Conservation (phyloP, 2,329 filamentous ascomycete genomes). For the Pestalotiopsis sp. region DNA sequence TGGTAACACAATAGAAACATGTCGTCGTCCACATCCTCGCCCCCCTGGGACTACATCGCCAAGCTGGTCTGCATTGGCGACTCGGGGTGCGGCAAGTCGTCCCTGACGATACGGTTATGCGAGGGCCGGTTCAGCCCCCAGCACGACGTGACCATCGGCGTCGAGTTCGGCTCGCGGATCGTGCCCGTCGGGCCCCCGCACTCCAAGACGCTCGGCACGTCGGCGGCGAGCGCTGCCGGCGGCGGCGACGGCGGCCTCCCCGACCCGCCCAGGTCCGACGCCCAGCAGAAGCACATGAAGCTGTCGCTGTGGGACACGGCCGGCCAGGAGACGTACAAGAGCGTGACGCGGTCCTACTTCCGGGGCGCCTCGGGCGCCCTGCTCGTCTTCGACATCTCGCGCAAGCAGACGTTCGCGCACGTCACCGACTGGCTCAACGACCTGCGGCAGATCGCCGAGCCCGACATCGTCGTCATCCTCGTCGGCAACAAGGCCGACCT, state of each 20-base stretch:
- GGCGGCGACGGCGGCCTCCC: conserved; percentile 52
- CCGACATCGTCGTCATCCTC: conserved; percentile 90
- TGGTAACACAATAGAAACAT: conserved; percentile 37
- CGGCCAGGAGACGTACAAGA: conserved; percentile 97
- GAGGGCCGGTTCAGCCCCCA: conserved; percentile 93
- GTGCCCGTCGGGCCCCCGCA: conserved; percentile 88
- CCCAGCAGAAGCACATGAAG: conserved; percentile 81
- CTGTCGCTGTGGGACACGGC: conserved; percentile 94
- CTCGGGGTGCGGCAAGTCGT: conserved; percentile 93
- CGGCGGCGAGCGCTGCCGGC: conserved; percentile 21
- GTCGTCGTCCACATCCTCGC: conserved; percentile 50
- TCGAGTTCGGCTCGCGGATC: conserved; percentile 93
- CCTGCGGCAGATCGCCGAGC: conserved; percentile 90
- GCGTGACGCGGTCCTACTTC: conserved; percentile 92
- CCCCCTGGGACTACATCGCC: conserved; percentile 97
- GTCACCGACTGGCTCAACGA: conserved; percentile 94
- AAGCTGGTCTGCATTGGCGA: conserved; percentile 98
- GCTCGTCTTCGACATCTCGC: conserved; percentile 92
- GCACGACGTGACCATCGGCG: conserved; percentile 96
- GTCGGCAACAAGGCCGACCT: conserved; percentile 96
- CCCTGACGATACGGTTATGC: conserved; percentile 92
- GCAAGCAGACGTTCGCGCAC: conserved; percentile 81
- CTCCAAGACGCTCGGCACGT: conserved; percentile 48
- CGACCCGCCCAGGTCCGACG: conserved; percentile 45
- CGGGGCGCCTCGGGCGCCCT: conserved; percentile 73